Base-by-base conservation (phyloP, 2,329 filamentous ascomycete genomes). In the Colletotrichum sansevieriae region DNA sequence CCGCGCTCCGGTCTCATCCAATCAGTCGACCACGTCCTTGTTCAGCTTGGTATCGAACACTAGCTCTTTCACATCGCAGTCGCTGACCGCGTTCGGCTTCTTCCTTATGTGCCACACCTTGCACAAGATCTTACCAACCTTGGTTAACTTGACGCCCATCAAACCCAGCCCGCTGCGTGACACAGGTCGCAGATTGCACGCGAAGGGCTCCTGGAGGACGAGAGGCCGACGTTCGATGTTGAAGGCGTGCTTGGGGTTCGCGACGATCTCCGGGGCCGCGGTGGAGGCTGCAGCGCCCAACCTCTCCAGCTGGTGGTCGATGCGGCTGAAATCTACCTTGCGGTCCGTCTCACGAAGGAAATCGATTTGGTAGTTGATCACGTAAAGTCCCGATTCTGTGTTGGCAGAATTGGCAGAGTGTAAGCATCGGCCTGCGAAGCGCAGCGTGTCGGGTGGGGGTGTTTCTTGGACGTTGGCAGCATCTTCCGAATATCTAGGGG, bases 1-100 rank as follows among this genome's bases (percentile, higher is more conserved):
- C 55, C 18, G 65, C 25, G 66, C 55, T 1, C 72, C 73, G 4
- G 71, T 58, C 11, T 47, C 72, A 33, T 78, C 77, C 20, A 73
- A 74, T 79, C 79, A 81, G 62, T 80, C 78, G 37, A 74, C 76
- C 7, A 7, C 71, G 58, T 56, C 69, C 65, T 13, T 74, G 72
- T 61, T 71, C 8, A 74, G 72, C 43, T 67, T 70, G 8, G 75
- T 78, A 8, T 74, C 73, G 61, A 79, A 80, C 12, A 80, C 15
- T 1, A 74, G 60, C 9, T 73, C 70, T 11, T 71, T 64, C 11
- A 63, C 56, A 15, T 70, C 72, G n/a, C 73, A 72, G n/a, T 77
- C 73, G 2, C 54, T 43, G 1, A 29, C 29, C 25, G 37, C n/a
- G 11, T 44, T 52, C 4, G 55, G 46, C 39, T 46, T 64, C 18